Evolutionary conservation across 331 rosid genomes (phyloP).

Genomic region (Rosa hybrid): DNA sequence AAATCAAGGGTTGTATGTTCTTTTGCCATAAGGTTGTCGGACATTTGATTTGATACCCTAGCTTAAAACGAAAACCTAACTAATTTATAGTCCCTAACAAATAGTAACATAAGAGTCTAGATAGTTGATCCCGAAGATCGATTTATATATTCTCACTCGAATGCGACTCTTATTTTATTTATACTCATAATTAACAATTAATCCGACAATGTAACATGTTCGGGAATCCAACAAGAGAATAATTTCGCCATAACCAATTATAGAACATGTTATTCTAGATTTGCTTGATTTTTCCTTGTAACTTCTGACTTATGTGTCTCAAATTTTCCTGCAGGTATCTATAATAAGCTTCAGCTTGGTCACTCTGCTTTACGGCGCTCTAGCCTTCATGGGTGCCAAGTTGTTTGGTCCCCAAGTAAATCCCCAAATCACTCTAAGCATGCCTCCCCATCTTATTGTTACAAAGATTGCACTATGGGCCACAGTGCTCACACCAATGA

Average conservation of each 20-base stretch:
- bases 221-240: neutral
- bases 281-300: neutral
- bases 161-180: too few relatives aligned
- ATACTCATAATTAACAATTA: neutral
- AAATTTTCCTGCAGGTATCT: slow-evolving; percentile 49
- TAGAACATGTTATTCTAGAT: neutral
- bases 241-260: neutral
- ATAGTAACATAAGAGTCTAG: neutral
- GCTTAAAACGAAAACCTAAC: neutral
- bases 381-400: slow-evolving; percentile 74
- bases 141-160: neutral
- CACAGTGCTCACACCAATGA: slow-evolving; percentile 73
- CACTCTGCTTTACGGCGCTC: slow-evolving; percentile 34
- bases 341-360: slow-evolving; percentile 70
- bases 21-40: too few relatives aligned
- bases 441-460: slow-evolving; percentile 47
- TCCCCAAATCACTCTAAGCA: slow-evolving; percentile 75
- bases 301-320: neutral
- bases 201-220: neutral
- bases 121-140: neutral
- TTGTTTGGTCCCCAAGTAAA: slow-evolving; percentile 57
- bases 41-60: too few relatives aligned
- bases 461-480: slow-evolving; percentile 78
- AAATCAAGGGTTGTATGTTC: too few relatives aligned
- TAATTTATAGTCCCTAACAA: neutral